Evolutionary conservation across 2,329 filamentous ascomycete genomes (phyloP).

Genomic region (Trichoderma simmonsii): DNA sequence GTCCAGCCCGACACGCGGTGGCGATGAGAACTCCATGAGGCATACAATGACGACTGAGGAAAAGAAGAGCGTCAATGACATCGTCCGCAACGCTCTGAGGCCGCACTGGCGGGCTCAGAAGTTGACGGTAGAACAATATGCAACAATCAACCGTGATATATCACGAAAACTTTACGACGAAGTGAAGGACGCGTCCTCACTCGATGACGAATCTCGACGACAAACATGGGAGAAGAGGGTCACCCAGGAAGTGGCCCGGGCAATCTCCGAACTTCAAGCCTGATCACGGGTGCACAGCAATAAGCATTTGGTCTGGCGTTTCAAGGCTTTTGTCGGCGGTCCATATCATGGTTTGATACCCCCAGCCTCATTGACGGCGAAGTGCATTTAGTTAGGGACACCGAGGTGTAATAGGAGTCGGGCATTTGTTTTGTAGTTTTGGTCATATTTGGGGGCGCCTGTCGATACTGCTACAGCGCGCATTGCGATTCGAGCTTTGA

Average conservation of each 20-base stretch:
- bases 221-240: constrained; percentile 74
- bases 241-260: constrained; percentile 72
- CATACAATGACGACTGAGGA: constrained; percentile 68
- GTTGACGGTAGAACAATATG: constrained; percentile 86
- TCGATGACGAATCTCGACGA: constrained; percentile 64
- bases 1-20: constrained; percentile 36
- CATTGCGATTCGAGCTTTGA: constrained; percentile 15
- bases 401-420: constrained; percentile 20
- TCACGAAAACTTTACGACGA: constrained; percentile 84
- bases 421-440: constrained; percentile 17
- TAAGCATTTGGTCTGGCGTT: constrained; percentile 20
- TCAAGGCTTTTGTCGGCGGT: constrained; percentile 20
- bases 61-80: constrained; percentile 83
- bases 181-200: constrained; percentile 49
- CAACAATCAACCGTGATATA: constrained; percentile 83
- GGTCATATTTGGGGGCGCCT: constrained; percentile 15
- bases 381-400: constrained; percentile 18
- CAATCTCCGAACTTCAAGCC: constrained; percentile 57
- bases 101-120: constrained; percentile 77
- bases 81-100: constrained; percentile 79
- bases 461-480: constrained; percentile 9
- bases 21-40: constrained; percentile 58
- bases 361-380: constrained; percentile 19
- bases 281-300: constrained; percentile 32
- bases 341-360: constrained; percentile 22